Evolutionary conservation across 257 asterid species (phyloP), one percentile per base, ranked within the genome.

Genomic region (Penstemon newberryi): DNA sequence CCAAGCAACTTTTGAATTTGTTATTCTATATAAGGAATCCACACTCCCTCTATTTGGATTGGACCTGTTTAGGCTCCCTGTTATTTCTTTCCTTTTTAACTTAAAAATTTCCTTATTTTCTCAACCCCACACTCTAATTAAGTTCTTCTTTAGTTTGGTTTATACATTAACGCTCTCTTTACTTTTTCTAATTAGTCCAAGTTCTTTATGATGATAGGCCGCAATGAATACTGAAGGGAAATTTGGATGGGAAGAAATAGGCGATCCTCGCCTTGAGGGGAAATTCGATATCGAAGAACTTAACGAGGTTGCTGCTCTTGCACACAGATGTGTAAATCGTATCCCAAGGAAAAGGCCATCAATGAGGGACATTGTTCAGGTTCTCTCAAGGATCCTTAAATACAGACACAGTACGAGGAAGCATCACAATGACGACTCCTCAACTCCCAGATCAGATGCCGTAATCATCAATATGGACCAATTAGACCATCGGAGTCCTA

Each of bases 241-340:
- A 72, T 93, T 62, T 11, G 98, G 97, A 56, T 92, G 98, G 98
- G 98, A 90, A 68, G 98, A 92, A 77, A 81, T 92, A 37, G 89
- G 69, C 5, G 97, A 92, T 70, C 91, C 96, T 55, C 89, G 88
- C 57, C 93, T 92, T 9, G 86, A 90, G 49, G 95, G 96, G 68
- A 92, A 82, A 65, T 85, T 85, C 38, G 83, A 82, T 25, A 49
- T 78, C n/a, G 81, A 77, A 79, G 96, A 92, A 73, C 87, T 92
- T 52, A 81, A 85, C 8, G 91, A 86, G 37, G 84, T 90, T 25
- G 86, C 98, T 37, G 69, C 89, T 42, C 91, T 92, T 43, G 98
- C 95, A 51, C 89, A 86, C 77, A 92, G 77, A 78, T 92, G 98
- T 54, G 87, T 92, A 42, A 74, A 80, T 54, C 85, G 84, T 52